phyloP scores from a whole-genome alignment of 1,284 basidiomycete species.

The Malassezia globosa region DNA sequence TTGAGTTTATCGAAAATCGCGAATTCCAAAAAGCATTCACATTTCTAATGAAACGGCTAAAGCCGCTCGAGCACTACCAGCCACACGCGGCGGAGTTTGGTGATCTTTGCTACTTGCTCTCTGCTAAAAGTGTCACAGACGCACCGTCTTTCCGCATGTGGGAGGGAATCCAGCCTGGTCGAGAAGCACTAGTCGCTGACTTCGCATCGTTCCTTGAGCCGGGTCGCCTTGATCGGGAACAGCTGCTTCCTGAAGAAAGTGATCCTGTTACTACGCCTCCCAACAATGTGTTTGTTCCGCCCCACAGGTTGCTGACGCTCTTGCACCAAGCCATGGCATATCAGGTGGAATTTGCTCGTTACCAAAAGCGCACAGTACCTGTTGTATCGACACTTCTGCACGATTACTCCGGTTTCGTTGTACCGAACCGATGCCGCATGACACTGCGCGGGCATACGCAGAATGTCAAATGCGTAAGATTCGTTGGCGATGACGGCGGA shows the following conservation, averaged over 20 bases:
- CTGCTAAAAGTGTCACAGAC: constrained; percentile 49
- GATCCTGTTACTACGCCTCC: neutral
- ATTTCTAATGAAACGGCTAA: constrained; percentile 50
- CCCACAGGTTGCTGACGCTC: constrained; percentile 48
- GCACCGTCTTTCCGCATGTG: constrained; percentile 50
- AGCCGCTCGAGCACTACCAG: constrained; percentile 52
- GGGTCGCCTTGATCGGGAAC: constrained; percentile 32
- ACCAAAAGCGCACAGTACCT: constrained; percentile 43
- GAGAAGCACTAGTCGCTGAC: constrained; percentile 48
- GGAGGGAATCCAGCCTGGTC: constrained; percentile 49
- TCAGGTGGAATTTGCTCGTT: constrained; percentile 48
- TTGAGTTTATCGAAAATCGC: constrained; percentile 51
- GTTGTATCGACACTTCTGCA: constrained; percentile 38
- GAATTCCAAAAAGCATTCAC: constrained; percentile 50
- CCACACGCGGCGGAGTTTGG: constrained; percentile 51
- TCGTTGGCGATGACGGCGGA: constrained; percentile 47
- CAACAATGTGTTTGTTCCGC: constrained; percentile 42
- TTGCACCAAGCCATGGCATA: constrained; percentile 51
- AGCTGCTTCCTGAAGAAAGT: neutral
- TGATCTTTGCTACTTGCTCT: constrained; percentile 50
- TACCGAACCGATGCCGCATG: constrained; percentile 28
- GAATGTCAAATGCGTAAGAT: constrained; percentile 50
- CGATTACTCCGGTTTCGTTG: constrained; percentile 35
- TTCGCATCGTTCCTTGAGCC: constrained; percentile 38
- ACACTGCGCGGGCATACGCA: constrained; percentile 48